phyloP scores from a whole-genome alignment of 1,139 yeast species.

The Ogataea hybrid region DNA sequence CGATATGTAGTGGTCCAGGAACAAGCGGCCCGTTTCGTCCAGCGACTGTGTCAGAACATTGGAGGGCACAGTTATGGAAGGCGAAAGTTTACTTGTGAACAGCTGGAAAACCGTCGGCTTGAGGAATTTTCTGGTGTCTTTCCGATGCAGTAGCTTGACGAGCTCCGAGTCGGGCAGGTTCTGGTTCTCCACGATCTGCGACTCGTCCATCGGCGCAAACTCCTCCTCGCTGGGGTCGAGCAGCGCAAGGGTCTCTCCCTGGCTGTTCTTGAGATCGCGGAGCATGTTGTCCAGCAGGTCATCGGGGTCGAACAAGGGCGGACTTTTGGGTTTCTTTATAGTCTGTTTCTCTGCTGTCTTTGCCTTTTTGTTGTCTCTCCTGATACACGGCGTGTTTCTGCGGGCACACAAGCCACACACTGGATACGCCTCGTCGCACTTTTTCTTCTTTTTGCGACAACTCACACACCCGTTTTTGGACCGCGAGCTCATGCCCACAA shows the following conservation, averaged over 20 bases:
- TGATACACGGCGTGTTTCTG: conserved; percentile 22
- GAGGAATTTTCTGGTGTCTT: conserved; percentile 21
- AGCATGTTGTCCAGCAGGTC: background rate
- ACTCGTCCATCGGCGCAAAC: conserved; percentile 32
- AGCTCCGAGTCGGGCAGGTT: conserved; percentile 28
- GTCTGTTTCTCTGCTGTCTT: background rate
- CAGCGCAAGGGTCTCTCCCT: background rate
- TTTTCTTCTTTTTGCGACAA: conserved; percentile 31
- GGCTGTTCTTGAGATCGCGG: too few species aligned
- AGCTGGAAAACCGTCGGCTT: conserved; percentile 29
- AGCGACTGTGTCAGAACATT: conserved; percentile 20
- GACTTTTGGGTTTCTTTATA: background rate
- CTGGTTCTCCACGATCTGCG: conserved; percentile 31
- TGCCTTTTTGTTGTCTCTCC: conserved; percentile 14
- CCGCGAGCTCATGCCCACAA: conserved; percentile 30
- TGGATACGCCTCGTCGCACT: conserved; percentile 33
- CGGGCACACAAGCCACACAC: conserved; percentile 29
- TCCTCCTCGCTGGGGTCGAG: conserved; percentile 13
- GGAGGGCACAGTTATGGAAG: conserved; percentile 20
- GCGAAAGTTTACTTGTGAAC: conserved; percentile 20
- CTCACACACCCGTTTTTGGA: conserved; percentile 29
- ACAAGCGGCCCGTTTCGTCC: conserved; percentile 29
- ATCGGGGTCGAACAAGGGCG: background rate
- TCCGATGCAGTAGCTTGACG: conserved; percentile 23
- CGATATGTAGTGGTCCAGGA: conserved; percentile 31